Evolutionary conservation across 352 stramenopile species (phyloP), one percentile per base, ranked within the genome.

Genomic region (Pythium phragmitis): DNA sequence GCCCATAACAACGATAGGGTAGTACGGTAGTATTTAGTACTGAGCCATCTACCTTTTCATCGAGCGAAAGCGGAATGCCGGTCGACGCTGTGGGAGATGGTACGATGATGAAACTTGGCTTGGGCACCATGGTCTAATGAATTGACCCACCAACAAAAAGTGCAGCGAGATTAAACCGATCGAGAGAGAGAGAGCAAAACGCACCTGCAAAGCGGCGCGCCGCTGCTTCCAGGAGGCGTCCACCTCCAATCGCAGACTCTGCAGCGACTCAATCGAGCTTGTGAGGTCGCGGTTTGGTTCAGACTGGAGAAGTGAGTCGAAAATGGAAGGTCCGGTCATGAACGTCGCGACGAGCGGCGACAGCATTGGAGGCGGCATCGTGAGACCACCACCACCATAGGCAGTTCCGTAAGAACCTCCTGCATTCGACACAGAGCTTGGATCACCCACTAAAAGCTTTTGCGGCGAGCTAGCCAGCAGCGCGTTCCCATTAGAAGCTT

Each of bases 271-370:
- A 8, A 89, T 59, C 8, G 82, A 65, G 16, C 80, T 74, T 36
- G 82, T 70, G 64, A 89, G 28, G 7, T 3, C 5, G 6, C 26
- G 72, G 1, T 58, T 69, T 14, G 71, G 21, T 5, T 72, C 72
- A 30, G 74, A 50, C 26, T 86, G 73, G 19, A 87, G 23, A 23
- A 89, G 41, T 2, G 76, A 72, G 60, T 87, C 80, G 33, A 88
- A 89, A 9, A 84, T 67, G 6, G 78, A 79, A 3, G 76, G 69
- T n/a, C 53, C 47, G 21, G 80, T 68, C 49, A 47, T 67, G 58
- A 81, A 81, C 5, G 58, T 46, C 7, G 68, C 50, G 0, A 67
- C 65, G 17, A 74, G 68, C 1, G 65, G 43, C 7, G 60, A 17
- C 3, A 30, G 17, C 26, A 21, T 36, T 11, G 45, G 3, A 30